phyloP scores from a whole-genome alignment of 2,329 filamentous ascomycete genomes.

The Geosmithia flava region DNA sequence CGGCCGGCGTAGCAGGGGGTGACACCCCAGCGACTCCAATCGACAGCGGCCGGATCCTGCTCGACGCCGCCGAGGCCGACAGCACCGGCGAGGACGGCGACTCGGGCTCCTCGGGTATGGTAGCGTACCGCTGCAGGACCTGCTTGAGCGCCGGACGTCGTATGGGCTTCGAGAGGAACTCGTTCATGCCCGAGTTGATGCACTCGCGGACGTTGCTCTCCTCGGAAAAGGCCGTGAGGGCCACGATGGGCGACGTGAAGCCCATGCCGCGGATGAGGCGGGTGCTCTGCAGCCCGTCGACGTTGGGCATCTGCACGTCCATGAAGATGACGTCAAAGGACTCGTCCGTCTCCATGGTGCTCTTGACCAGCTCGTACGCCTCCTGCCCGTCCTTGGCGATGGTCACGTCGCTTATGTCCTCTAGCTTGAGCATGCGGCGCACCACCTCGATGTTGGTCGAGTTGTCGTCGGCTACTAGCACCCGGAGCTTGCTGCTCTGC shows the following conservation, averaged over 20 bases:
- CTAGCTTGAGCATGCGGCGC: conserved; percentile 57
- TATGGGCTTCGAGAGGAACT: conserved; percentile 70
- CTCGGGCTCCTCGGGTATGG: conserved; percentile 58
- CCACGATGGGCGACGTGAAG: conserved; percentile 79
- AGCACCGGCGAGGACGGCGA: neutral
- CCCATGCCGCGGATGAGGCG: conserved; percentile 76
- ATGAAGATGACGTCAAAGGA: conserved; percentile 87
- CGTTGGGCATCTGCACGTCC: conserved; percentile 92
- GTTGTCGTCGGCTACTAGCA: conserved; percentile 71
- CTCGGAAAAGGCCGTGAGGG: conserved; percentile 80
- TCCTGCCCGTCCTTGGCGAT: conserved; percentile 81
- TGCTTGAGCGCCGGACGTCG: conserved; percentile 75
- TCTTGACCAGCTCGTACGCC: conserved; percentile 75
- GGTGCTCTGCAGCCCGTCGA: conserved; percentile 81
- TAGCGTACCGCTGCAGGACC: conserved; percentile 72
- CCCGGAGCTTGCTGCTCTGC: conserved; percentile 51
- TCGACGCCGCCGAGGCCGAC: neutral
- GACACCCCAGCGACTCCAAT: neutral
- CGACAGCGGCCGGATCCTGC: no score
- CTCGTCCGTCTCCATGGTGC: conserved; percentile 60
- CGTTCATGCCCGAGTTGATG: conserved; percentile 84
- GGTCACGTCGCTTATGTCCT: conserved; percentile 76
- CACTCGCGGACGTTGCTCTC: conserved; percentile 81
- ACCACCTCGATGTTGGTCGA: conserved; percentile 46
- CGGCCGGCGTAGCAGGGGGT: no score